Percentiles rank a stretch among this genome's conserved stretches.
Conservation (phyloP, 805 yeast species). For the Maudiozyma turicensis region DNA sequence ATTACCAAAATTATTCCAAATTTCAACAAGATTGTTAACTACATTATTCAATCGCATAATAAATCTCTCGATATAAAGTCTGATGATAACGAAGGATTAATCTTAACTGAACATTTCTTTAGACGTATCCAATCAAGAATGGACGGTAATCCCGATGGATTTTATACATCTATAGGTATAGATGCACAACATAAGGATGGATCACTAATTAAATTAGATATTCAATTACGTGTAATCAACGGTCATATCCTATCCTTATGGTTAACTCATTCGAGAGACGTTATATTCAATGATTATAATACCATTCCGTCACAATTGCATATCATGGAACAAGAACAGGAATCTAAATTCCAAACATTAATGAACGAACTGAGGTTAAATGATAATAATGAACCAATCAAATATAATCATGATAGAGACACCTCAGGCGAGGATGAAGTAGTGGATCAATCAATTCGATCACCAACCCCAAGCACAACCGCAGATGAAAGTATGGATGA, state of each 20-base stretch:
- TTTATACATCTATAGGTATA: slow-evolving; percentile 56
- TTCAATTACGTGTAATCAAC: slow-evolving; percentile 65
- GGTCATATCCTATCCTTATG: slow-evolving; percentile 56
- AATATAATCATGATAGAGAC: background rate
- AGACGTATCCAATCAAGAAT: slow-evolving; percentile 47
- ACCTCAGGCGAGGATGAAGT: background rate
- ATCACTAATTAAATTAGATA: slow-evolving; percentile 53
- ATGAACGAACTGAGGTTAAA: background rate
- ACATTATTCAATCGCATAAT: slow-evolving; percentile 23
- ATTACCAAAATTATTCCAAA: slow-evolving; percentile 55
- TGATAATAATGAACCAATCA: background rate
- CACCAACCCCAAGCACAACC: background rate
- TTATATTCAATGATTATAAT: slow-evolving; percentile 22
- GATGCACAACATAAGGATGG: slow-evolving; percentile 65
- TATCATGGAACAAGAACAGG: slow-evolving; percentile 11
- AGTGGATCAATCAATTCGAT: background rate
- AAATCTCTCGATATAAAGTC: slow-evolving; percentile 29
- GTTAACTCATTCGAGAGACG: slow-evolving; percentile 68
- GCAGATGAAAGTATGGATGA: background rate
- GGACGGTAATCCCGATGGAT: slow-evolving; percentile 34
- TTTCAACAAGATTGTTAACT: slow-evolving; percentile 35
- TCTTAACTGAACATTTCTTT: slow-evolving; percentile 83
- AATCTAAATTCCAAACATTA: background rate
- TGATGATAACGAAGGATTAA: slow-evolving; percentile 49
- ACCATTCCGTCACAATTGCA: slow-evolving; percentile 33